A percentile compares a stretch with the other conserved stretches of the same genome.
Conservation (phyloP, 108 stramenopile genomes). For the Cyclotella kingstonii region DNA sequence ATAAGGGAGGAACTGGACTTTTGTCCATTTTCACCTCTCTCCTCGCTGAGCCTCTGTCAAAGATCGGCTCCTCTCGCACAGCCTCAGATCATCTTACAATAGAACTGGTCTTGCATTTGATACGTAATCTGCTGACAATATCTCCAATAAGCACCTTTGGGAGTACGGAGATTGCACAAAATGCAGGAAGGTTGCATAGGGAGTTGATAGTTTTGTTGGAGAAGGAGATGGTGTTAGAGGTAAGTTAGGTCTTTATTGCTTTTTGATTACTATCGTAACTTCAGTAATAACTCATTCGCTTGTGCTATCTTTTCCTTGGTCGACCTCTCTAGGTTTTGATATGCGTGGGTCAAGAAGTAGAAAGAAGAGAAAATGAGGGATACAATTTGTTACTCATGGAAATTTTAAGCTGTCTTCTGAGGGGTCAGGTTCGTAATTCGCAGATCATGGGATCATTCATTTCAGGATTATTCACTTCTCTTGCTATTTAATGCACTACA, state of each 20-base stretch:
- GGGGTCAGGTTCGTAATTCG: slow-evolving; percentile 60
- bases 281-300: neutral
- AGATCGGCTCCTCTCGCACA: slow-evolving; percentile 54
- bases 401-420: slow-evolving; percentile 69
- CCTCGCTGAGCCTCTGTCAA: slow-evolving; percentile 77
- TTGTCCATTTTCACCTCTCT: slow-evolving; percentile 80
- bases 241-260: neutral
- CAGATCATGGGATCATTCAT: too few species aligned
- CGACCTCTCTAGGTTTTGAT: slow-evolving; percentile 40
- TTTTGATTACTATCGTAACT: neutral
- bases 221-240: slow-evolving; percentile 80
- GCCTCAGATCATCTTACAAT: slow-evolving; percentile 82
- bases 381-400: slow-evolving; percentile 90
- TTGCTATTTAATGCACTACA: neutral
- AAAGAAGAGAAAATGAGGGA: slow-evolving; percentile 70
- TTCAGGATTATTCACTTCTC: too few species aligned
- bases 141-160: slow-evolving; percentile 36
- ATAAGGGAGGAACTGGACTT: slow-evolving; percentile 43
- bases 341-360: slow-evolving; percentile 71
- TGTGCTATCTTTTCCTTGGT: neutral
- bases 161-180: slow-evolving; percentile 38
- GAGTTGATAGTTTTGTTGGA: slow-evolving; percentile 72
- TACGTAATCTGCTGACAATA: slow-evolving; percentile 70
- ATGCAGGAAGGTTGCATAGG: slow-evolving; percentile 53
- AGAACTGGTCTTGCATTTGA: slow-evolving; percentile 84